Evolutionary conservation across 106 monocot genomes (phyloP), one percentile per base, ranked within the genome.

Genomic region (Platanthera zijinensis): DNA sequence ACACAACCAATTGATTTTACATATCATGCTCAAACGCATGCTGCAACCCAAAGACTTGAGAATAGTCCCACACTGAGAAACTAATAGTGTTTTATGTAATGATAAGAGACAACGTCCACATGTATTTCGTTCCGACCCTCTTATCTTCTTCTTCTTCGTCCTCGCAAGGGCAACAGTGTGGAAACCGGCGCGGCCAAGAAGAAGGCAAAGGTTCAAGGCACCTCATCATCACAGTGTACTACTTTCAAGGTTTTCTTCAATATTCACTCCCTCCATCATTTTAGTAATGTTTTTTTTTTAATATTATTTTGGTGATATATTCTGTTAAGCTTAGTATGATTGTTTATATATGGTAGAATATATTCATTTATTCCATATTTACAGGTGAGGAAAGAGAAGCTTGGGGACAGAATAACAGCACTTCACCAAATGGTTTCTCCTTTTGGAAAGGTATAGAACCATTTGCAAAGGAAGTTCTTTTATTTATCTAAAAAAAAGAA

Each of bases 371-470:
- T 32, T 32, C 32, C 32, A 32, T 32, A 1, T 57, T 49, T 56
- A 21, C 84, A 95, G 95, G 95, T 95, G 79, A 87, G 91, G 83
- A 95, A 95, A 83, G 95, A 95, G 82, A 95, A 92, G 71, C 39
- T 95, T 21, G 95, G 95, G 9, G 95, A 95, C 78, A 87, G 95
- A 79, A 89, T 95, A 57, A 89, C 95, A 56, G 86, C 84, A 30
- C 91, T 95, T 71, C 95, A 95, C 73, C 95, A 95, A 77, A 71
- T 95, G 50, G 95, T 95, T 77, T 95, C 95, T 74, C 95, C 95
- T 68, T 95, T 95, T 82, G 95, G 95, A 82, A 95, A 95, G 95
- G 95, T 95, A 83, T 59, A 46, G n/a, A n/a, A 52, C 45, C 45
- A 32, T 28, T 25, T 66, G 30, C 64, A 64, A 10, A 10, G 7